Percentiles rank a stretch among this genome's conserved stretches.
Conservation (phyloP, 129 eudicot genomes). For the Calendula officinalis region DNA sequence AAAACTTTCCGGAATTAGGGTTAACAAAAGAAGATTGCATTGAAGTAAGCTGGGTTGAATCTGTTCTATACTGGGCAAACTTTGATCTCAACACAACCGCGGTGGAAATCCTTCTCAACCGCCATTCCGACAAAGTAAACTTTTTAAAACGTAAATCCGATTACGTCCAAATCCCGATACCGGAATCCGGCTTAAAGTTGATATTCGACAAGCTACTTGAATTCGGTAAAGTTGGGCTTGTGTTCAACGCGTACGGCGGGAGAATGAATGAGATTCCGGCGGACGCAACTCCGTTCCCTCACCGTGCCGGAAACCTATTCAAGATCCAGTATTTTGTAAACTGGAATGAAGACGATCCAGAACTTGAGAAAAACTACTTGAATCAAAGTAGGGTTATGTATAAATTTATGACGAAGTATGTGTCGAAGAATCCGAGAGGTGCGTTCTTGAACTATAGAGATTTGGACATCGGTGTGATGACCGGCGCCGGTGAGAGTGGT, state of each 20-base stretch:
- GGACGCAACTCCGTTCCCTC: constrained; percentile 51
- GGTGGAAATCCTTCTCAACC: constrained; percentile 14
- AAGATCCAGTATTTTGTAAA: constrained; percentile 41
- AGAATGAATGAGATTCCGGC: constrained; percentile 45
- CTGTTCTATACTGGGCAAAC: constrained; percentile 27
- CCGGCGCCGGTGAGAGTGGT: constrained; percentile 25
- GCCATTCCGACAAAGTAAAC: constrained; percentile 29
- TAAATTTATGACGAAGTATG: constrained; percentile 26
- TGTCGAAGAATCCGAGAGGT: constrained; percentile 36
- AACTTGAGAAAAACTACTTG: constrained; percentile 27
- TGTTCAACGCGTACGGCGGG: constrained; percentile 53
- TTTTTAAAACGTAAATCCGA: constrained; percentile 49
- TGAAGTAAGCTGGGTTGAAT: constrained; percentile 37
- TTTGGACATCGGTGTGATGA: constrained; percentile 35
- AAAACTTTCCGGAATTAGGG: constrained; percentile 36
- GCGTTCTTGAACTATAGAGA: constrained; percentile 32
- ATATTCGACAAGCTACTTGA: constrained; percentile 33
- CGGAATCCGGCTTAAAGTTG: constrained; percentile 30
- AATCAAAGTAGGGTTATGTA: constrained; percentile 30
- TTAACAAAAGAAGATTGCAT: constrained; percentile 22
- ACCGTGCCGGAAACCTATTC: constrained; percentile 55
- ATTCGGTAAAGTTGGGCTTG: constrained; percentile 32
- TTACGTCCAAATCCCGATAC: constrained; percentile 36
- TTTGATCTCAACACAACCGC: constrained; percentile 24
- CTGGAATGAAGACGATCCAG: constrained; percentile 40